Evolutionary conservation across 2,329 filamentous ascomycete species (phyloP).

Genomic region (Aspergillus calidoustus): DNA sequence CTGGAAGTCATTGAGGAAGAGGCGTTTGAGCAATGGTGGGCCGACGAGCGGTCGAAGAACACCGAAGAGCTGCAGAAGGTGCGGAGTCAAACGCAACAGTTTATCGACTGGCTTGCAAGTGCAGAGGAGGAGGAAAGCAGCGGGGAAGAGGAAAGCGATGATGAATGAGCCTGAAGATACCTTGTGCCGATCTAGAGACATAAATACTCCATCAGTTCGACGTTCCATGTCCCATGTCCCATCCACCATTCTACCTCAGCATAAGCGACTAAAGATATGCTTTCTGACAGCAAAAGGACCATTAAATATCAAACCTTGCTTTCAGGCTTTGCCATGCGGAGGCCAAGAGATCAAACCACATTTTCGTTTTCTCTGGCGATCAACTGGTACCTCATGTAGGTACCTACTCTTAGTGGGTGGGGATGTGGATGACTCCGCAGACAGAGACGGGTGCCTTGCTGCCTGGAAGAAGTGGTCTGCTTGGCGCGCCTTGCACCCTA

Average conservation of each 20-base stretch:
- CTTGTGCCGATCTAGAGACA: background rate
- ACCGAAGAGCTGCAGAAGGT: constrained; percentile 72
- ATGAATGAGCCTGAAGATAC: constrained; percentile 20
- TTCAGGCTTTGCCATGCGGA: no score
- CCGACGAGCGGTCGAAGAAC: constrained; percentile 69
- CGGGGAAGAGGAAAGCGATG: constrained; percentile 51
- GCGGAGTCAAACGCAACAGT: constrained; percentile 72
- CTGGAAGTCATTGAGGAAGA: constrained; percentile 87
- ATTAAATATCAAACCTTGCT: no score
- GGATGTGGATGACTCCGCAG: background rate
- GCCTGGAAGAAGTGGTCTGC: constrained; percentile 1
- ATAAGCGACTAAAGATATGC: no score
- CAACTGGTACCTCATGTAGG: background rate
- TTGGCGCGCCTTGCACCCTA: constrained; percentile 1
- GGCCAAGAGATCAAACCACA: background rate
- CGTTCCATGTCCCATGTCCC: background rate
- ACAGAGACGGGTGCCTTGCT: constrained; percentile 5
- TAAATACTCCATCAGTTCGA: background rate
- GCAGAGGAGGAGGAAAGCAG: constrained; percentile 72
- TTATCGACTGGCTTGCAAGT: constrained; percentile 84
- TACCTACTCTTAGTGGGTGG: background rate
- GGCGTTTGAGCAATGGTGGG: constrained; percentile 88
- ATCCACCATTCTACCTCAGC: no score
- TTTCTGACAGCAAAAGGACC: no score
- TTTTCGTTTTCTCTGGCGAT: background rate